Base-by-base conservation (phyloP, 2,329 filamentous ascomycete species). In the Penicillium oxalicum region DNA sequence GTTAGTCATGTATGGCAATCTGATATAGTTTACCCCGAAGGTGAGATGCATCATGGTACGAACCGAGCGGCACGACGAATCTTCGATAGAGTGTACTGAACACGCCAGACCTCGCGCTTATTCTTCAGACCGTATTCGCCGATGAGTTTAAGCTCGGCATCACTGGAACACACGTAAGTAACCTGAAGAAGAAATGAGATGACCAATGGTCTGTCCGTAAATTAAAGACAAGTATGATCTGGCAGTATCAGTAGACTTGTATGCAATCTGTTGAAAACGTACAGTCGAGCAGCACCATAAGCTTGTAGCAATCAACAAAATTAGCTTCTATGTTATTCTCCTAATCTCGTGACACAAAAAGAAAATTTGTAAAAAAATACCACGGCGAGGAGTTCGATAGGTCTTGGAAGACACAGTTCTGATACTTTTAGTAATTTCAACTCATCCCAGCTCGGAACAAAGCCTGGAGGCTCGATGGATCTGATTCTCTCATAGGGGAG, bases 1-100 rank as follows among this genome's bases (percentile, higher is more conserved):
- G 18, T 18, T 18, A 18, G 18, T 18, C 18, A 18, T 18, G 18
- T 2, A 18, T 18, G 18, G 18, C 18, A 18, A 18, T 2, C 18
- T 18, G 24, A 25, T 12, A n/a, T 13, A 1, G 24, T 13, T 28
- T 41, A 18, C 18, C 2, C 18, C 18, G 18, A 18, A 18, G 18
- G 18, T 18, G 2, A 18, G 18, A 18, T 18, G 18, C 1, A 2
- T 18, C 18, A 18, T 18, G 18, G 18, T 29, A 9, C 40, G 28
- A 41, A 41, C 40, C 40, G 40, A 29, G 40, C 40, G 28, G 40
- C 40, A 41, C 40, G 26, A 32, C 40, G 40, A 26, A 41, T 32
- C 26, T 41, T 41, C 4, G 40, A 41, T 7, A 41, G 26, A 8
- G 40, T 41, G 12, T 41, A 41, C 13, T 41, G 40, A 24, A 41